Conservation (phyloP, 352 stramenopile genomes). For the Blastocystis sp. region DNA sequence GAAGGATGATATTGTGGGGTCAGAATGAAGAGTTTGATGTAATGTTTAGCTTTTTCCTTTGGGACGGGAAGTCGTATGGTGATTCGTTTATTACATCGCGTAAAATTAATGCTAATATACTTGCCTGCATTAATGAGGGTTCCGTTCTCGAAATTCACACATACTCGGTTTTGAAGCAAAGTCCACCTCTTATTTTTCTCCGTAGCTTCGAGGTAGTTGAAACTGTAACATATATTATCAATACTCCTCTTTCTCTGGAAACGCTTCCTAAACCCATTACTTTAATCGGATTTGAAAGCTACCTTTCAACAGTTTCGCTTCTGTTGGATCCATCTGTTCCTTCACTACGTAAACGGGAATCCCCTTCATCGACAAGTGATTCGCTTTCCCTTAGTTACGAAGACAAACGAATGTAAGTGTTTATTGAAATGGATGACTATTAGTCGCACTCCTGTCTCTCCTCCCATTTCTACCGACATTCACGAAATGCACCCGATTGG, state of each 20-base stretch:
- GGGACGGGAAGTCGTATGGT: slow-evolving; percentile 26
- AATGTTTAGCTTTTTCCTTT: slow-evolving; percentile 38
- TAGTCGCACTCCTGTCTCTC: background rate
- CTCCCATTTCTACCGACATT: background rate
- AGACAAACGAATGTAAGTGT: background rate
- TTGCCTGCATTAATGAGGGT: background rate
- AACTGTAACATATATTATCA: slow-evolving; percentile 6
- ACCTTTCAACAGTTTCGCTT: background rate
- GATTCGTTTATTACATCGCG: background rate
- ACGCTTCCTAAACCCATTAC: slow-evolving; percentile 23
- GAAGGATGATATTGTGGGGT: slow-evolving; percentile 1
- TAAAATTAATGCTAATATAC: background rate
- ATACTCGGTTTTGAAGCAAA: background rate
- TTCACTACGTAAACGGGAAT: background rate
- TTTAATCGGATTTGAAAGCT: background rate
- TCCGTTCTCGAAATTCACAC: background rate
- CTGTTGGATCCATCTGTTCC: background rate
- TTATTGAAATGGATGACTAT: background rate
- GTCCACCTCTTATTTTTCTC: background rate
- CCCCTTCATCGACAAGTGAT: background rate
- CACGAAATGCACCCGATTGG: slow-evolving; percentile 9
- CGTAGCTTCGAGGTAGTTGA: background rate
- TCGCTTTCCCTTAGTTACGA: background rate
- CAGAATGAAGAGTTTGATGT: background rate
- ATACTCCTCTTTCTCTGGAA: slow-evolving; percentile 30